phyloP scores from a whole-genome alignment of 2,329 filamentous ascomycete species.

The Diaporthe citriasiana region DNA sequence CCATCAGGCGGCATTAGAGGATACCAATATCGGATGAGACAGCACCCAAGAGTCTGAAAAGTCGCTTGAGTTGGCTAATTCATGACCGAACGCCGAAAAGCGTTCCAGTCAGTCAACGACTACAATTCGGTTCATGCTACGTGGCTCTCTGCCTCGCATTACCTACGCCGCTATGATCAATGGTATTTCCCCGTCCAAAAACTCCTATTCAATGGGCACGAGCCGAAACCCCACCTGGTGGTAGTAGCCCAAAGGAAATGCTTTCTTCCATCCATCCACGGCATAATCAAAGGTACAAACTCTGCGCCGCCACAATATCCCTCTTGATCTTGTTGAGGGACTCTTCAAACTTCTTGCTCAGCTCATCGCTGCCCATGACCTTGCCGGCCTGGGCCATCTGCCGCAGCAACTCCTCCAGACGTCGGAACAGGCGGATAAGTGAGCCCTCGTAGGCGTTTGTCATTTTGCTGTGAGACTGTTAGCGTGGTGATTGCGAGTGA shows the following conservation, averaged over 20 bases:
- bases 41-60: not conserved
- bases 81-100: not conserved
- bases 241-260: not conserved
- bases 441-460: slow-evolving; percentile 98
- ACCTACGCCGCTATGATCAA: slow-evolving; percentile 35
- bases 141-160: slow-evolving; percentile 10
- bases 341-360: slow-evolving; percentile 92
- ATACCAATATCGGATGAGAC: not conserved
- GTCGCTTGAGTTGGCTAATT: not conserved
- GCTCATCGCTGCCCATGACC: slow-evolving; percentile 97
- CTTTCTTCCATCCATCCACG: not conserved
- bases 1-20: not conserved
- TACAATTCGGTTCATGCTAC: slow-evolving; percentile 6
- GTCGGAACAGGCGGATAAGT: slow-evolving; percentile 94
- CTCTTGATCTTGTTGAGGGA: slow-evolving; percentile 88
- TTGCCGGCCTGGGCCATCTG: slow-evolving; percentile 97
- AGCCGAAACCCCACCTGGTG: not conserved
- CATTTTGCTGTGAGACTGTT: slow-evolving; percentile 79
- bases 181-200: slow-evolving; percentile 37
- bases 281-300: slow-evolving; percentile 81
- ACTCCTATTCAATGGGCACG: slow-evolving; percentile 24
- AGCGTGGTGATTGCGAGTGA: not conserved
- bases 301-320: slow-evolving; percentile 96
- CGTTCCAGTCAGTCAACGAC: slow-evolving; percentile 1
- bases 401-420: slow-evolving; percentile 91